phyloP scores from a whole-genome alignment of 192 early-diverging fungal species.

The Rhizophagus sp. region DNA sequence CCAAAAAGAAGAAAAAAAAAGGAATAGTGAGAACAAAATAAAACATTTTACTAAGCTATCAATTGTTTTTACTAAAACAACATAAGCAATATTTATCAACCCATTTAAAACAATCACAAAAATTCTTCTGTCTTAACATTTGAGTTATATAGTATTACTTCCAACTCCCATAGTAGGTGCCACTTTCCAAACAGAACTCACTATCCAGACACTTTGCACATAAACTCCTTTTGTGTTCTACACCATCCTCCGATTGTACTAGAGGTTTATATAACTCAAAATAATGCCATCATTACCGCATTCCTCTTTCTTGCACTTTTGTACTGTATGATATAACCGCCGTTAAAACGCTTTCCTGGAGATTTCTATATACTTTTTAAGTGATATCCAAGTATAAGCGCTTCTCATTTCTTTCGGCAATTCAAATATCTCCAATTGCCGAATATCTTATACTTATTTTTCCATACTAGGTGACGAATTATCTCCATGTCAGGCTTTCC shows the following conservation, averaged over 20 bases:
- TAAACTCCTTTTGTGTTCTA: not conserved
- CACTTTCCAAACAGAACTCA: not conserved
- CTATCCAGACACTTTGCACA: slow-evolving; percentile 4
- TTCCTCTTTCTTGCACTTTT: slow-evolving; percentile 4
- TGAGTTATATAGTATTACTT: too few species aligned
- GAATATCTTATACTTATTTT: not conserved
- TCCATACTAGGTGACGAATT: not conserved
- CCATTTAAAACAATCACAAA: too few species aligned
- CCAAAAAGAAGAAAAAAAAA: too few species aligned
- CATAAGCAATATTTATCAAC: too few species aligned
- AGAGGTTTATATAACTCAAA: not conserved
- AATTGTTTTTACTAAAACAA: too few species aligned
- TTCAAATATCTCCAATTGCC: slow-evolving; percentile 1
- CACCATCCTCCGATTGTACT: not conserved
- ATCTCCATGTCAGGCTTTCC: not conserved
- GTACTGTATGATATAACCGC: slow-evolving; percentile 7
- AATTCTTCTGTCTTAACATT: too few species aligned
- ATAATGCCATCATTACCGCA: not conserved
- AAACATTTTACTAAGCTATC: too few species aligned
- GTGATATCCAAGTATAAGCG: slow-evolving; percentile 31
- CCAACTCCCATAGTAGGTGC: not conserved
- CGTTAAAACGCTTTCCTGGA: not conserved
- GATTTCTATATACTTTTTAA: slow-evolving; percentile 24
- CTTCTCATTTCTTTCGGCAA: slow-evolving; percentile 7
- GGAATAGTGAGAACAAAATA: too few species aligned